Percentiles rank a stretch among this genome's conserved stretches.
These are phyloP conservation scores for Cercospora nicotianae DNA, from an alignment of 2,329 filamentous ascomycete genomes.

Conservation along the genomic window DNA sequence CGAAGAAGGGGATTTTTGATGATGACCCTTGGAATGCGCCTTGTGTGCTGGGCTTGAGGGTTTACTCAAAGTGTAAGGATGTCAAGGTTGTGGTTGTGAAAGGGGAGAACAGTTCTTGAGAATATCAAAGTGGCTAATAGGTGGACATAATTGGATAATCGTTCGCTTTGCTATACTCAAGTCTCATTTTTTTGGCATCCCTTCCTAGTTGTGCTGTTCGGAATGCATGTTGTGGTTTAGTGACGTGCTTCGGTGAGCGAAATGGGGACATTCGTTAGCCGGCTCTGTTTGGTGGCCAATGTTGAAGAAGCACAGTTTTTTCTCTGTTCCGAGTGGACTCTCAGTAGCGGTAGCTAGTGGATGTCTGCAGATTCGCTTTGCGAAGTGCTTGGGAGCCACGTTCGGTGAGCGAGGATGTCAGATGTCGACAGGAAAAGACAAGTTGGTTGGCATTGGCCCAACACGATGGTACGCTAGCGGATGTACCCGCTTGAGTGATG, in stretches of 20 bases:
- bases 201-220: background rate
- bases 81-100: slow-evolving; percentile 56
- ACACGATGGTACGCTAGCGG: background rate
- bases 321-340: background rate
- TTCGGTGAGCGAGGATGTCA: background rate
- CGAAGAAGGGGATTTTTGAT: slow-evolving; percentile 46
- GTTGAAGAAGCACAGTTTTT: background rate
- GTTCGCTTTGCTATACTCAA: background rate
- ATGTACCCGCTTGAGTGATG: background rate
- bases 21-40: slow-evolving; percentile 62
- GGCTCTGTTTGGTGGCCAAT: background rate
- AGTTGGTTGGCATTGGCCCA: background rate
- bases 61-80: slow-evolving; percentile 55
- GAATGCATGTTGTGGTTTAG: background rate
- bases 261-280: background rate
- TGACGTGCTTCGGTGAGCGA: background rate
- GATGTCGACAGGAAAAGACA: background rate
- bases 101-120: slow-evolving; percentile 39
- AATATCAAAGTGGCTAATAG: background rate
- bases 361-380: background rate
- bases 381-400: background rate
- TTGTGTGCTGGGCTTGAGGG: slow-evolving; percentile 59
- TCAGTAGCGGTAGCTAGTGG: background rate
- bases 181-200: background rate
- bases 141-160: background rate